Evolutionary conservation across 805 yeast species (phyloP), one percentile per base, ranked within the genome.

Genomic region (Hanseniaspora clermontiae): DNA sequence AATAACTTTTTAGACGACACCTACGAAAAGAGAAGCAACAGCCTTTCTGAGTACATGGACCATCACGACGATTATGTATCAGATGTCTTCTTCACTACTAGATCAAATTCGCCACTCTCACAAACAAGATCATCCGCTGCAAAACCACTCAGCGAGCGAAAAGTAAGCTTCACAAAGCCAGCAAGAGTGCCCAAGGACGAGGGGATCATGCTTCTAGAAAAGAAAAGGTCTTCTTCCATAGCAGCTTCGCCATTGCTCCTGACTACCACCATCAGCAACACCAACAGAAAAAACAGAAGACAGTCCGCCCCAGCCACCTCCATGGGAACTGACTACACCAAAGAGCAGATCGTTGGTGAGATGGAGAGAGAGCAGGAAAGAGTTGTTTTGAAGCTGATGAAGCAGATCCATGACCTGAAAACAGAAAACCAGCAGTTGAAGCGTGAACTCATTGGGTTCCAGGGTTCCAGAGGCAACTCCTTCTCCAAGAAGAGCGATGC

Each of bases 331-430:
- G 6, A 31, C 19, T 39, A 43, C 43, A 14, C 46, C 8, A 55
- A 49, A 32, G 82, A 77, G 52, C 76, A 78, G 60, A 70, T 79
- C 15, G 75, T 81, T 36, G 81, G 80, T 65, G 69, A 74, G 39
- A 77, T 81, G 82, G 86, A 81, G 60, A 73, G 77, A 57, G 84
- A 81, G 62, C 86, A 81, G 64, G 85, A 81, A 60, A 82, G 81
- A 2, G 75, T 79, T 17, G 84, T 80, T 24, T 66, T 80, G 56
- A 74, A 72, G 62, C 65, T 80, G 47, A 72, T 79, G 75, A 74
- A 73, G 60, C 82, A 80, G 60, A 76, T 80, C 19, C 74, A 74
- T 38, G 42, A 56, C 6, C 66, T 80, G 47, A 76, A 74, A 60
- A 75, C 72, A 17, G 83, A 79, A 60, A 79, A 77, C 61, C 69